phyloP scores from a whole-genome alignment of 148 eudicot genomes.

The Salicornia ramosissima region DNA sequence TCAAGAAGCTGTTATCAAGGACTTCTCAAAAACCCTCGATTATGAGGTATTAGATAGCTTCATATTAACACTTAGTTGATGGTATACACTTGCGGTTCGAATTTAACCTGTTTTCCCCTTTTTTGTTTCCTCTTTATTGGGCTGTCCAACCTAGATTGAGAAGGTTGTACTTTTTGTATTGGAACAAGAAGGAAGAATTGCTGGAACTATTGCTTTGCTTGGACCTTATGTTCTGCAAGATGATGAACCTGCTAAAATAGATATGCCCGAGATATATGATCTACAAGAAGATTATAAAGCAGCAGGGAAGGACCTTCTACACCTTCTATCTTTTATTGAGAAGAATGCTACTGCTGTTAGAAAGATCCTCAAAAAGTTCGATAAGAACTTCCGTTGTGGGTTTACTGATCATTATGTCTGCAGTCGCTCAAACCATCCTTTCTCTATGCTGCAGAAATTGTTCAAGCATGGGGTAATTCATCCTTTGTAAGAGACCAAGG shows the following conservation, averaged over 20 bases:
- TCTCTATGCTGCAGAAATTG: slow-evolving; percentile 79
- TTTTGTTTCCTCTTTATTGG: neutral
- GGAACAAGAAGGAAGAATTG: slow-evolving; percentile 81
- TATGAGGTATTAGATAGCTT: slow-evolving; percentile 35
- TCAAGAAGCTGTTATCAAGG: slow-evolving; percentile 47
- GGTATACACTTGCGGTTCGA: neutral
- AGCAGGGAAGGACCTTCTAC: slow-evolving; percentile 69
- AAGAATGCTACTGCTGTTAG: slow-evolving; percentile 78
- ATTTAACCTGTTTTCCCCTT: neutral
- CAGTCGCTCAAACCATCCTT: slow-evolving; percentile 87
- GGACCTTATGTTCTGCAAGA: slow-evolving; percentile 31
- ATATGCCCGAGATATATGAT: slow-evolving; percentile 48
- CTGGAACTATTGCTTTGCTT: slow-evolving; percentile 52
- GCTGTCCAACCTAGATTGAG: slow-evolving; percentile 49
- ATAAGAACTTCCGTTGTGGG: slow-evolving; percentile 65
- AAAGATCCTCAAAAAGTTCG: slow-evolving; percentile 85
- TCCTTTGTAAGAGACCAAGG: neutral
- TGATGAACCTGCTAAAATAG: slow-evolving; percentile 46
- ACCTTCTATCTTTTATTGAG: slow-evolving; percentile 68
- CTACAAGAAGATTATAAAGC: slow-evolving; percentile 64
- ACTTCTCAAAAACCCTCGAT: slow-evolving; percentile 68
- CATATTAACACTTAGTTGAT: neutral
- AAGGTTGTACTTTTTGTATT: slow-evolving; percentile 68
- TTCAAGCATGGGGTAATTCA: slow-evolving; percentile 81
- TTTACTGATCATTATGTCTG: slow-evolving; percentile 82